Percentiles rank a stretch among this genome's conserved stretches.
phyloP scores from a whole-genome alignment of 371 early-diverging fungal species.

The Mortierella sp. region DNA sequence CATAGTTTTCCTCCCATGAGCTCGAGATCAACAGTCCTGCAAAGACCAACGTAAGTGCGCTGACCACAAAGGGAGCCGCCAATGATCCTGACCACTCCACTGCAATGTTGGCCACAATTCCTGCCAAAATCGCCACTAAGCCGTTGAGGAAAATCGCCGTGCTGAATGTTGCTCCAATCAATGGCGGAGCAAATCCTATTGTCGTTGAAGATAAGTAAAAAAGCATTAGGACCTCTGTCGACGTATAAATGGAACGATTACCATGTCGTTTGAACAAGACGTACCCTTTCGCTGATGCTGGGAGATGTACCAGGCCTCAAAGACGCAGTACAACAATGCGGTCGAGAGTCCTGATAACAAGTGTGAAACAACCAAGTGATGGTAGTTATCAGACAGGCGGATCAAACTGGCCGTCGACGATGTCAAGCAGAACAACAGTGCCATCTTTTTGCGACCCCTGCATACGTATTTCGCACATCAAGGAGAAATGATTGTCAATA shows the following conservation, averaged over 20 bases:
- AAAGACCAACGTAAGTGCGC: constrained; percentile 64
- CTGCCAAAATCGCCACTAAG: constrained; percentile 79
- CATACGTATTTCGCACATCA: background rate
- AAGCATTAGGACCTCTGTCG: background rate
- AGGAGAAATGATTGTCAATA: too few relatives aligned
- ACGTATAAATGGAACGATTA: too few relatives aligned
- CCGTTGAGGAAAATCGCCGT: constrained; percentile 80
- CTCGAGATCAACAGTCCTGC: constrained; percentile 65
- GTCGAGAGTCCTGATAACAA: constrained; percentile 79
- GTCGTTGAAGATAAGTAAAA: background rate
- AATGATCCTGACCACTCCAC: constrained; percentile 68
- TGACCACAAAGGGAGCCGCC: constrained; percentile 73
- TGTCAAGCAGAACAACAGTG: constrained; percentile 74
- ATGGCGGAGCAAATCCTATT: constrained; percentile 67
- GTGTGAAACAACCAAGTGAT: constrained; percentile 74
- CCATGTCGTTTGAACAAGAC: background rate
- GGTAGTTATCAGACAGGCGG: constrained; percentile 67
- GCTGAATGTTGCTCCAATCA: constrained; percentile 80
- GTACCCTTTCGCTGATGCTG: constrained; percentile 71
- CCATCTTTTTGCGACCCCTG: constrained; percentile 78
- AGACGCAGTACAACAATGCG: constrained; percentile 79
- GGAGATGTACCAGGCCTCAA: constrained; percentile 88
- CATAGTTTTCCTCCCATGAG: constrained; percentile 85
- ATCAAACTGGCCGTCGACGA: constrained; percentile 71
- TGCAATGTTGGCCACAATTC: constrained; percentile 73